Conservation (phyloP, 345 rosid genomes). For the Jatropha curcas region DNA sequence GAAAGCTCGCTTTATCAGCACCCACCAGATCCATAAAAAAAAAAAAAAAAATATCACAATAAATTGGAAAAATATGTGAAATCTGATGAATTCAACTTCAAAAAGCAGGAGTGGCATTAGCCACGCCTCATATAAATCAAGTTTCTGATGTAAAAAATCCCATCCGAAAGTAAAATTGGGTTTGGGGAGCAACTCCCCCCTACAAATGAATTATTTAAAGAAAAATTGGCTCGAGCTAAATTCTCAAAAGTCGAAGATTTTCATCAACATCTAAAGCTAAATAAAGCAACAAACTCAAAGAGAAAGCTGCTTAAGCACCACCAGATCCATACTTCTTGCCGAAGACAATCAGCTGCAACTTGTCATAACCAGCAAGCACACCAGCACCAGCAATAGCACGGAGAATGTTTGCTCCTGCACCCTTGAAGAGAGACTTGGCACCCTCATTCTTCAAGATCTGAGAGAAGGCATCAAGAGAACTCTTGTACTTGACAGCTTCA, state of each 20-base stretch:
- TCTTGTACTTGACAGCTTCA: slow-evolving; percentile 41
- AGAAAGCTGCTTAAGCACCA: slow-evolving; percentile 19
- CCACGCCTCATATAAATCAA: slow-evolving; percentile 14
- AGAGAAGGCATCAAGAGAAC: slow-evolving; percentile 30
- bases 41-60: background rate
- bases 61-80: background rate
- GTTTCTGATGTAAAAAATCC: slow-evolving; percentile 27
- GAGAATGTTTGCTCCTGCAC: slow-evolving; percentile 43
- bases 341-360: slow-evolving; percentile 37
- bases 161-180: slow-evolving; percentile 22
- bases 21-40: no score
- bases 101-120: slow-evolving; percentile 3
- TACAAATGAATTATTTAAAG: slow-evolving; percentile 43
- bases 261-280: slow-evolving; percentile 60
- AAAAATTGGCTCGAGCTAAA: slow-evolving; percentile 35
- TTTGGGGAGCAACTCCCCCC: slow-evolving; percentile 29
- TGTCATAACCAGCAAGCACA: slow-evolving; percentile 41
- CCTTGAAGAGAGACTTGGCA: slow-evolving; percentile 40
- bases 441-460: slow-evolving; percentile 41
- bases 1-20: background rate
- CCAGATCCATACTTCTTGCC: slow-evolving; percentile 42
- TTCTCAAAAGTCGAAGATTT: slow-evolving; percentile 36
- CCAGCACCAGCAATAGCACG: slow-evolving; percentile 42
- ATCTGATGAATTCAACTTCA: slow-evolving; percentile 7
- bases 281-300: background rate